Evolutionary conservation across 1,139 yeast species (phyloP).

Genomic region (Yamadazyma dendronema): DNA sequence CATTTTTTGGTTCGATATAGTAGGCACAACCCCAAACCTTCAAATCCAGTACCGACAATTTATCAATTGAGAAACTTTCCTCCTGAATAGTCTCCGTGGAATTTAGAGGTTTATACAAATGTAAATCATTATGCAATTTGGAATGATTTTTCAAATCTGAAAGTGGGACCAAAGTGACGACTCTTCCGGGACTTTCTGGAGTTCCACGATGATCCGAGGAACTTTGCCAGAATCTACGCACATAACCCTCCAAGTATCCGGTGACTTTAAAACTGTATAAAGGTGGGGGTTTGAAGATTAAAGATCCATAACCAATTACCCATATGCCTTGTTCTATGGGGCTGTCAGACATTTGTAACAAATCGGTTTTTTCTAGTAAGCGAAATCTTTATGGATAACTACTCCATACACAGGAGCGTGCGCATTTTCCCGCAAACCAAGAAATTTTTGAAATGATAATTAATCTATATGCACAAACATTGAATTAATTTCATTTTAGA

Average conservation of each 20-base stretch:
- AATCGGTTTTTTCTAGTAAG: too few relatives aligned
- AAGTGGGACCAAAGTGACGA: constrained; percentile 70
- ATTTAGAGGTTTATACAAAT: constrained; percentile 32
- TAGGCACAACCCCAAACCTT: constrained; percentile 80
- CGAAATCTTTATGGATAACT: neutral
- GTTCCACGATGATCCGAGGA: constrained; percentile 91
- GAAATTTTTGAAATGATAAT: neutral
- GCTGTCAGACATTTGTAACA: neutral
- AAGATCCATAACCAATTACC: constrained; percentile 90
- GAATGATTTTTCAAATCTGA: constrained; percentile 45
- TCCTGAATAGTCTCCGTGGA: neutral
- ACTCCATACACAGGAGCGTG: neutral
- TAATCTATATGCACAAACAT: neutral
- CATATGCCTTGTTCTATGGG: constrained; percentile 48
- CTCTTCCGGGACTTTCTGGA: constrained; percentile 81
- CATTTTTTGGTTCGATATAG: constrained; percentile 67
- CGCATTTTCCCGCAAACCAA: neutral
- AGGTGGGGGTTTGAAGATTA: constrained; percentile 91
- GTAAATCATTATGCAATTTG: constrained; percentile 47
- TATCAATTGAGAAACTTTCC: constrained; percentile 14
- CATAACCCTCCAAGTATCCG: constrained; percentile 74
- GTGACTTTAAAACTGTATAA: constrained; percentile 57
- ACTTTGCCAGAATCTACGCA: constrained; percentile 88
- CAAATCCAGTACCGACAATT: constrained; percentile 44
- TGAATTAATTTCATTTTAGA: too few relatives aligned